Conservation (phyloP, 1,139 yeast species). For the Blastobotrys ciferrii region DNA sequence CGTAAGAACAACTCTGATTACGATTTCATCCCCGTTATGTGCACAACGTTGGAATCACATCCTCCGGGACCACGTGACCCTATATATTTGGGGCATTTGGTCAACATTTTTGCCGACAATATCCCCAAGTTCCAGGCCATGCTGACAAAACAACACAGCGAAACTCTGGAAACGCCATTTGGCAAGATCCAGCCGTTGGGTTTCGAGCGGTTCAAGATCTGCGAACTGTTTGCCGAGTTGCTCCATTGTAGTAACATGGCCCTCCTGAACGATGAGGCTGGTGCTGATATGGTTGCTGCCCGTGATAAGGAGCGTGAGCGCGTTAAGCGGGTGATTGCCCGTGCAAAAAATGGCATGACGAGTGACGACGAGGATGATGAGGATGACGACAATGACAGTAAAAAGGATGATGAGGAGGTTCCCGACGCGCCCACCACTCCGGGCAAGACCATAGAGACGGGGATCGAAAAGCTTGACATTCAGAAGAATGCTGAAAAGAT, state of each 20-base stretch:
- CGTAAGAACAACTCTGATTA: constrained; percentile 95
- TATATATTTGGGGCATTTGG: constrained; percentile 83
- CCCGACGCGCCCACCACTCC: constrained; percentile 14
- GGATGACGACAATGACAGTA: constrained; percentile 13
- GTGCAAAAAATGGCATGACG: constrained; percentile 21
- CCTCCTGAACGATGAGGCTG: constrained; percentile 77
- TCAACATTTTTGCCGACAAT: constrained; percentile 72
- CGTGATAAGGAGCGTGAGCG: constrained; percentile 68
- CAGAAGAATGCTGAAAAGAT: constrained; percentile 10
- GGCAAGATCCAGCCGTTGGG: constrained; percentile 86
- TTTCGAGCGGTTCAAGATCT: constrained; percentile 89
- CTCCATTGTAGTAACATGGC: constrained; percentile 98
- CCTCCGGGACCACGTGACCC: constrained; percentile 97
- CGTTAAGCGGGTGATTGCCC: constrained; percentile 38
- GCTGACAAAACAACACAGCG: constrained; percentile 41
- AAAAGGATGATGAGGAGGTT: constrained; percentile 7
- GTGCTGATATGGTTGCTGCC: constrained; percentile 71
- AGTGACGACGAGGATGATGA: constrained; percentile 14
- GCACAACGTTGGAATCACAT: constrained; percentile 83
- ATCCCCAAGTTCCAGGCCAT: constrained; percentile 67
- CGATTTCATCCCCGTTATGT: constrained; percentile 84
- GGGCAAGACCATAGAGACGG: constrained; percentile 18
- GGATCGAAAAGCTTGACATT: constrained; percentile 20
- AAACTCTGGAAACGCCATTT: constrained; percentile 62
- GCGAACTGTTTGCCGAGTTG: constrained; percentile 91